phyloP scores from a whole-genome alignment of 148 eudicot species.

The Fagopyrum homotropicum region DNA sequence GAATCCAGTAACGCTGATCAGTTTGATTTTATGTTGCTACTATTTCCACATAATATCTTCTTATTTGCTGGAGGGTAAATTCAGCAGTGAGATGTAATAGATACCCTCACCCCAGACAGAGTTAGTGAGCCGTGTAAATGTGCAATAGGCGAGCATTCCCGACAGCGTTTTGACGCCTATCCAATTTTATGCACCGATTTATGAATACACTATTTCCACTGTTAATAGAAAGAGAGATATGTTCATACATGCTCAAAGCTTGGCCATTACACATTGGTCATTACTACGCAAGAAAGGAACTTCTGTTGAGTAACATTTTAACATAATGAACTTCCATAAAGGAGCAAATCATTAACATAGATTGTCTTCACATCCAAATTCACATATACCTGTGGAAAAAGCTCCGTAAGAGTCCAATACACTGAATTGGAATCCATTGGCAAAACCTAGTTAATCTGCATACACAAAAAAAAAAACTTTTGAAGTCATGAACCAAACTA shows the following conservation, averaged over 20 bases:
- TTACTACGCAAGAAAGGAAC: not conserved
- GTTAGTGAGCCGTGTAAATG: too few species aligned
- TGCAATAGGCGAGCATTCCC: too few species aligned
- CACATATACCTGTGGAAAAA: slow-evolving; percentile 29
- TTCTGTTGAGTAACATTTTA: not conserved
- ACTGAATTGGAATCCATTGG: slow-evolving; percentile 35
- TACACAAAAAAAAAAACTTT: not conserved
- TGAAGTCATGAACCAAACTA: too few species aligned
- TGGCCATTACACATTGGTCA: too few species aligned
- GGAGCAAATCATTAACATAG: not conserved
- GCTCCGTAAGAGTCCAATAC: slow-evolving; percentile 24
- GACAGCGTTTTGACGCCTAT: too few species aligned
- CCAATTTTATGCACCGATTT: too few species aligned
- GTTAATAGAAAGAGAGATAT: too few species aligned
- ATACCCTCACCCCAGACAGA: too few species aligned
- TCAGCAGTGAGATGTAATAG: not conserved
- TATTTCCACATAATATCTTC: not conserved
- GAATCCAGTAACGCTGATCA: not conserved
- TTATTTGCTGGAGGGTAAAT: not conserved
- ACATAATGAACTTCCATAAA: not conserved
- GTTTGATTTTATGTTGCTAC: not conserved
- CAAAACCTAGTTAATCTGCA: slow-evolving; percentile 18
- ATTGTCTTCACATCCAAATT: not conserved
- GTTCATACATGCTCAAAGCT: too few species aligned
- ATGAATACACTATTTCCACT: too few species aligned